phyloP scores from a whole-genome alignment of 805 yeast genomes.

The Metschnikowia henanensis region DNA sequence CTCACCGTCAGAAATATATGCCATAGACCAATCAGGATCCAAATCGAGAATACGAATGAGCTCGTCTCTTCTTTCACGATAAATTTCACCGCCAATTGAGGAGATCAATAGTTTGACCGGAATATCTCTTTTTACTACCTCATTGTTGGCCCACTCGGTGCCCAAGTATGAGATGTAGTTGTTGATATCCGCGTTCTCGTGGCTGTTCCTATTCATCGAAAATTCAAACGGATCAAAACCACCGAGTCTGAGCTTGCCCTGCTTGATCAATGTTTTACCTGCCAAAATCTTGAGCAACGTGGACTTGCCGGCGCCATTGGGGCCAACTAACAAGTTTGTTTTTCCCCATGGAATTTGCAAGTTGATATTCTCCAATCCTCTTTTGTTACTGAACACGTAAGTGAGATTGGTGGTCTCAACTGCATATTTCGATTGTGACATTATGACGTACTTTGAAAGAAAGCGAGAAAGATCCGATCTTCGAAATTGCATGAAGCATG shows the following conservation, averaged over 20 bases:
- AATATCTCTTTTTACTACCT: conserved; percentile 86
- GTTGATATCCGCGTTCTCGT: conserved; percentile 44
- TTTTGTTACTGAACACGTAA: conserved; percentile 62
- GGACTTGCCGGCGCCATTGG: conserved; percentile 97
- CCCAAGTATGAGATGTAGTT: conserved; percentile 77
- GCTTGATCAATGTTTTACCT: conserved; percentile 82
- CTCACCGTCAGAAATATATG: conserved; percentile 90
- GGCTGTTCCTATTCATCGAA: conserved; percentile 50
- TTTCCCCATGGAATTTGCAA: conserved; percentile 68
- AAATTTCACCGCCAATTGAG: conserved; percentile 71
- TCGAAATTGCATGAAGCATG: background rate
- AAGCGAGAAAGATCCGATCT: background rate
- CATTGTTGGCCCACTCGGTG: conserved; percentile 96
- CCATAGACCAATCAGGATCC: conserved; percentile 91
- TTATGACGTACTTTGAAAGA: background rate
- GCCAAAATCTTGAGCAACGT: conserved; percentile 83
- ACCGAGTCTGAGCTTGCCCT: conserved; percentile 69
- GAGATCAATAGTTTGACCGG: conserved; percentile 78
- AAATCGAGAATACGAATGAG: conserved; percentile 80
- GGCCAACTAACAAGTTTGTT: conserved; percentile 81
- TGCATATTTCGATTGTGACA: conserved; percentile 34
- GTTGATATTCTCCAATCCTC: conserved; percentile 64
- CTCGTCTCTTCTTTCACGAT: conserved; percentile 71
- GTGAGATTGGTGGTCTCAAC: conserved; percentile 64
- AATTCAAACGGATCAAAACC: conserved; percentile 82